phyloP scores from a whole-genome alignment of 108 stramenopile species.

The Aureococcus anophagefferens region DNA sequence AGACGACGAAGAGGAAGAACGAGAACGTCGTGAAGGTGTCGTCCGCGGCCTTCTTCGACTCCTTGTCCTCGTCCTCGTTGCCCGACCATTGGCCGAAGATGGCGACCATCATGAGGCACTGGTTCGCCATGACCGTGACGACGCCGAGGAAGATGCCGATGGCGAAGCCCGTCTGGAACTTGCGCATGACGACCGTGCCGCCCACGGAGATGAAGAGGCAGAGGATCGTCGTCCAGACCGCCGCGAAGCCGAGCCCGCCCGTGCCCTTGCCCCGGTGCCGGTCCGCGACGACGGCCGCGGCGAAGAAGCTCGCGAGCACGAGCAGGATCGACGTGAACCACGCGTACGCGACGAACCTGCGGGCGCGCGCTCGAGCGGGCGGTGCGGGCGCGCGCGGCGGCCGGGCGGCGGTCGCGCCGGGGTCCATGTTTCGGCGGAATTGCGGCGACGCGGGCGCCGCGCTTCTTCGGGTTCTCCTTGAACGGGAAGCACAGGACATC shows the following conservation, averaged over 20 bases:
- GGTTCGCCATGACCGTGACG: constrained; percentile 18
- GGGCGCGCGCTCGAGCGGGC: too few species aligned
- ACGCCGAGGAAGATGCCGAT: constrained; percentile 20
- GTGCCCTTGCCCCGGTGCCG: background rate
- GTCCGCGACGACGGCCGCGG: constrained; percentile 14
- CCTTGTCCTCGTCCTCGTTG: background rate
- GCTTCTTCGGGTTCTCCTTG: constrained; percentile 9
- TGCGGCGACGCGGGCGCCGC: too few species aligned
- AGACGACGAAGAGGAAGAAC: constrained; percentile 21
- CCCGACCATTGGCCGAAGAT: constrained; percentile 10
- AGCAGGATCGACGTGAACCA: constrained; percentile 15
- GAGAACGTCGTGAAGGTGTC: constrained; percentile 12
- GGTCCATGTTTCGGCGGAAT: too few species aligned
- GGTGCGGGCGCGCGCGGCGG: too few species aligned
- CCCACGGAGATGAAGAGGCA: constrained; percentile 3
- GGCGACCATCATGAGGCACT: constrained; percentile 17
- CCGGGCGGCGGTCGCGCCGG: too few species aligned
- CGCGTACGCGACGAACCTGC: constrained; percentile 20
- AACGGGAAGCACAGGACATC: constrained; percentile 5
- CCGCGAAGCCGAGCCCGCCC: constrained; percentile 8
- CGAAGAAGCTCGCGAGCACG: constrained; percentile 12
- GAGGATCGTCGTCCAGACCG: constrained; percentile 17
- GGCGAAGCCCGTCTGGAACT: constrained; percentile 14
- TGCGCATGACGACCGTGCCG: constrained; percentile 20
- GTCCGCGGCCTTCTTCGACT: background rate